phyloP scores from a whole-genome alignment of 805 yeast genomes.

The Nakazawaea ishiwadae region DNA sequence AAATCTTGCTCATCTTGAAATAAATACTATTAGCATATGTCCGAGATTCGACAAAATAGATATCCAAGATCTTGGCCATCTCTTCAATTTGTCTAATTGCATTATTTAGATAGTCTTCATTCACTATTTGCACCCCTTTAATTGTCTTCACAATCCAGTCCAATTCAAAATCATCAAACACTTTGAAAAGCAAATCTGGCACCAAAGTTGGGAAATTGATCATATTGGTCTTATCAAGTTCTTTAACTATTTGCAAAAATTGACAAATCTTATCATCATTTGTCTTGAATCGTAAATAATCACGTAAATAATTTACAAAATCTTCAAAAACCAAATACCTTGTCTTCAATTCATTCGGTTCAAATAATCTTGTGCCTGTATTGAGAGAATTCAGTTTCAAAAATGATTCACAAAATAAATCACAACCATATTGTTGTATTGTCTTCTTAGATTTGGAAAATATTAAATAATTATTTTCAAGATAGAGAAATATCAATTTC shows the following conservation, averaged over 20 bases:
- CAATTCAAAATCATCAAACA: conserved; percentile 20
- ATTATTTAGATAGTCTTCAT: conserved; percentile 1
- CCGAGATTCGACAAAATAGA: conserved; percentile 17
- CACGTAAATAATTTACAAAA: not conserved
- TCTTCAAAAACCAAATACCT: conserved; percentile 5
- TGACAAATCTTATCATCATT: not conserved
- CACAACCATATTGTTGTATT: not conserved
- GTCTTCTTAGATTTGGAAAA: conserved; percentile 5
- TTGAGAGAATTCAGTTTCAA: not conserved
- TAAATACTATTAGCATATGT: conserved; percentile 20
- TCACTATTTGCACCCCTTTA: too few species aligned
- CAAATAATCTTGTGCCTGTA: conserved; percentile 1
- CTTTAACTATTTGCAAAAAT: too few species aligned
- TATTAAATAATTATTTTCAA: conserved; percentile 5
- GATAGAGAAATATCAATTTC: conserved; percentile 5
- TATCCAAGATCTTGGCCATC: not conserved
- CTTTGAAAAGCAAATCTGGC: conserved; percentile 13
- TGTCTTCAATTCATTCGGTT: conserved; percentile 8
- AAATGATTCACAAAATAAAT: not conserved
- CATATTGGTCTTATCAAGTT: conserved; percentile 17
- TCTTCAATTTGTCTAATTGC: not conserved
- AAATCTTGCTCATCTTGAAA: conserved; percentile 25
- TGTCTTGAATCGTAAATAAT: too few species aligned
- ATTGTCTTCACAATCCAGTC: too few species aligned
- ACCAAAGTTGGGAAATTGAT: conserved; percentile 17